Percentiles rank a stretch among this genome's conserved stretches.
Evolutionary conservation across 495 filamentous ascomycete genomes (phyloP).

Genomic region (Trichoderma gamsii): DNA sequence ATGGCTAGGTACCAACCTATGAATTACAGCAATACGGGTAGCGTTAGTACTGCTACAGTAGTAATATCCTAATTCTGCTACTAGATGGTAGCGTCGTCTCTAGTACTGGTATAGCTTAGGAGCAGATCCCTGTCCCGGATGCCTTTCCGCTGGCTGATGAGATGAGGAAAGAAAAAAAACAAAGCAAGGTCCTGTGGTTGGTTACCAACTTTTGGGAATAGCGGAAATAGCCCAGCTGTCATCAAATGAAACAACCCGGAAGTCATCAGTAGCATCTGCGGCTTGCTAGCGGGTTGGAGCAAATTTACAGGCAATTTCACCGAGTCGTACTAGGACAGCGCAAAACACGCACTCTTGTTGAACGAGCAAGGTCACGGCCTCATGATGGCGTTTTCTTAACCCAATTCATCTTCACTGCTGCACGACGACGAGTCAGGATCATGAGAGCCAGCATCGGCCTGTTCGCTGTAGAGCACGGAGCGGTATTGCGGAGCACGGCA

Average conservation of each 20-base stretch:
- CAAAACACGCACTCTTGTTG: not conserved
- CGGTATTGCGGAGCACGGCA: constrained; percentile 1
- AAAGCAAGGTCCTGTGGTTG: constrained; percentile 7
- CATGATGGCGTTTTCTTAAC: not conserved
- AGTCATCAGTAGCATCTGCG: not conserved
- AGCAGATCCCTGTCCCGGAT: not conserved
- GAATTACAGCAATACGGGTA: not conserved
- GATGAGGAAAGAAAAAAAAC: not conserved
- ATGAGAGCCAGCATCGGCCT: not conserved
- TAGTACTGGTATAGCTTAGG: not conserved
- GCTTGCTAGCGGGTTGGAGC: not conserved
- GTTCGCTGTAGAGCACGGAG: not conserved
- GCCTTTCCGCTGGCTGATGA: not conserved
- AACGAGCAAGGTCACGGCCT: not conserved
- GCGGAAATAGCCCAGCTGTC: not conserved
- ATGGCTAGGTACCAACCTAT: not conserved
- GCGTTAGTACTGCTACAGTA: no score
- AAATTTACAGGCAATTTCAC: not conserved
- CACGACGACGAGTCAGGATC: not conserved
- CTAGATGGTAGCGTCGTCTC: not conserved
- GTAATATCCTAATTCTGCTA: no score
- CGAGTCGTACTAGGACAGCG: not conserved
- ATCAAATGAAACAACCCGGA: constrained; percentile 4
- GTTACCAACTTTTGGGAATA: constrained; percentile 10
- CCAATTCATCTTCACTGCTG: not conserved